Conservation (phyloP, 2,329 filamentous ascomycete genomes). For the Rugonectria rugulosa region DNA sequence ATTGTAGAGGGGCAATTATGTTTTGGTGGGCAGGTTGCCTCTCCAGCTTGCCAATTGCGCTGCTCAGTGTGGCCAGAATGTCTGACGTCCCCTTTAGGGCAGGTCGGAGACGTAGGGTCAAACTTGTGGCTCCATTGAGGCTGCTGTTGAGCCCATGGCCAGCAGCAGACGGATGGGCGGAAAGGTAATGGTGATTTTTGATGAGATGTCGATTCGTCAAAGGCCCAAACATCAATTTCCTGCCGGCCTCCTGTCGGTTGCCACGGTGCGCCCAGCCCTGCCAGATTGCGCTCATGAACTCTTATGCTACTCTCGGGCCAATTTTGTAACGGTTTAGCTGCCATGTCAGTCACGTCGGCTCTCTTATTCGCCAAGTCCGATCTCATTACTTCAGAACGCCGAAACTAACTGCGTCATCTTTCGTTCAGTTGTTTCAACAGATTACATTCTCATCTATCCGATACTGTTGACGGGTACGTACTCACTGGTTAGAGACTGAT, state of each 20-base stretch:
- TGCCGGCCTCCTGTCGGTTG: conserved; percentile 25
- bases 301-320: conserved; percentile 15
- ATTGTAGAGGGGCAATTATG: conserved; percentile 17
- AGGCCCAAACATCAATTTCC: conserved; percentile 24
- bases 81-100: conserved; percentile 14
- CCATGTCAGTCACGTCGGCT: conserved; percentile 23
- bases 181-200: conserved; percentile 33
- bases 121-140: conserved; percentile 26
- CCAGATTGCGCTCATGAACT: conserved; percentile 31
- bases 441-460: conserved; percentile 11
- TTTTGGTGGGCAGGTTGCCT: conserved; percentile 13
- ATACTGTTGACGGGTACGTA: conserved; percentile 5
- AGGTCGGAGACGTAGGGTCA: conserved; percentile 20
- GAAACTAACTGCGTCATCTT: background rate
- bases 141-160: conserved; percentile 38
- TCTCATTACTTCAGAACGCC: conserved; percentile 13
- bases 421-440: background rate
- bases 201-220: conserved; percentile 35
- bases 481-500: conserved; percentile 11
- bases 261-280: conserved; percentile 25
- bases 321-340: conserved; percentile 23
- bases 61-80: conserved; percentile 9
- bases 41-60: background rate
- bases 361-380: conserved; percentile 2
- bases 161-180: conserved; percentile 35